These are phyloP conservation scores for Cinnamomum chago DNA, from an alignment of 164 flowering plant genomes.

Conservation along the genomic window DNA sequence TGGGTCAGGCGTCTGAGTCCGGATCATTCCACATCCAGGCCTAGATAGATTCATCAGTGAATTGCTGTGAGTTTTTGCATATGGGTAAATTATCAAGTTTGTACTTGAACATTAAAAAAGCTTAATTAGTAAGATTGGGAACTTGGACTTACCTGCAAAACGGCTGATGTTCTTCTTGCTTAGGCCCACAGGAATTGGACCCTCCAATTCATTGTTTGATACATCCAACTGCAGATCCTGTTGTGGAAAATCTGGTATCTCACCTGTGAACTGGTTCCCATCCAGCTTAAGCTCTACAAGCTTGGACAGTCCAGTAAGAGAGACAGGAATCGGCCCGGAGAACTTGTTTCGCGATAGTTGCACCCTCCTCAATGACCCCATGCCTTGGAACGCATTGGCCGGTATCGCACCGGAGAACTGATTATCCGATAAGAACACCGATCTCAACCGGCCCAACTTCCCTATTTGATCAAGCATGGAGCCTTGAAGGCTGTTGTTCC, in stretches of 20 bases:
- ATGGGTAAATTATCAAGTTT: not conserved
- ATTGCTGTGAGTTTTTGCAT: not conserved
- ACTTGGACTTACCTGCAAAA: conserved; percentile 15
- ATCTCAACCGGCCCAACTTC: conserved; percentile 8
- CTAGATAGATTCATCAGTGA: not conserved
- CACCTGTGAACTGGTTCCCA: conserved; percentile 36
- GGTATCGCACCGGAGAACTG: conserved; percentile 13
- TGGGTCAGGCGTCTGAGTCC: not conserved
- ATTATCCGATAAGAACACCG: conserved; percentile 9
- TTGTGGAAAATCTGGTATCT: conserved; percentile 39
- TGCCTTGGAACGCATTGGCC: conserved; percentile 26
- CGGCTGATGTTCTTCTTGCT: conserved; percentile 23
- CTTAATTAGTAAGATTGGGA: not conserved
- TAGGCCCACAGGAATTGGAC: conserved; percentile 31
- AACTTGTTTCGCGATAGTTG: conserved; percentile 41
- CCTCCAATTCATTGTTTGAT: conserved; percentile 46
- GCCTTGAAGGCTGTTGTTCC: conserved; percentile 37
- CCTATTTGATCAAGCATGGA: conserved; percentile 19
- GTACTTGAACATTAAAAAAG: not conserved
- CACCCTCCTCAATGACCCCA: conserved; percentile 30
- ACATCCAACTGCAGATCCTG: conserved; percentile 37
- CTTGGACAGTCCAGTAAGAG: conserved; percentile 19
- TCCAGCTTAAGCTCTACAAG: conserved; percentile 40
- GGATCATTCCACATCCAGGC: not conserved
- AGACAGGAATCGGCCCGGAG: conserved; percentile 32